phyloP scores from a whole-genome alignment of 2,329 filamentous ascomycete species.

The Aspergillus tamarii region DNA sequence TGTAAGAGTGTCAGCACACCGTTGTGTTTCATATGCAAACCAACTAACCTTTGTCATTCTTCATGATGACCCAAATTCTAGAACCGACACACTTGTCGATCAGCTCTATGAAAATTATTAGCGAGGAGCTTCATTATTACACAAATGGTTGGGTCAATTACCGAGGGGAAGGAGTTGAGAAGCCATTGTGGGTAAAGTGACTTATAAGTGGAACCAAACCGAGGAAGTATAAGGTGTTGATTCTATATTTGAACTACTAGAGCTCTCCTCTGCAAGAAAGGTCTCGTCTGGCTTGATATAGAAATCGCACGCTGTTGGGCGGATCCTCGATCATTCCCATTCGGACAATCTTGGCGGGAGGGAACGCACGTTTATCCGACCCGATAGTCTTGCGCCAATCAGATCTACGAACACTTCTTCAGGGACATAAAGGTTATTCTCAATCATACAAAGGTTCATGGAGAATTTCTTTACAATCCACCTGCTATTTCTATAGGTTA shows the following conservation, averaged over 20 bases:
- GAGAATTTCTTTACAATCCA: not conserved
- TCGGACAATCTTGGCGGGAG: constrained; percentile 24
- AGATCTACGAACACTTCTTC: constrained; percentile 10
- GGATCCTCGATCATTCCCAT: constrained; percentile 24
- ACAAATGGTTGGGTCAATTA: constrained; percentile 41
- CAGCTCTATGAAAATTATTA: constrained; percentile 66
- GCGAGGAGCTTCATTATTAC: constrained; percentile 12
- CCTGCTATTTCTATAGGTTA: not conserved
- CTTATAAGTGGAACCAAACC: not conserved
- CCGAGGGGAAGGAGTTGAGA: constrained; percentile 75
- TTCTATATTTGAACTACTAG: not conserved
- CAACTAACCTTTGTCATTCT: constrained; percentile 86
- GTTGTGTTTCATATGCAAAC: not conserved
- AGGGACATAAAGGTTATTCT: not conserved
- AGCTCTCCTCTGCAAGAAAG: not conserved
- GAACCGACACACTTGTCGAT: constrained; percentile 99
- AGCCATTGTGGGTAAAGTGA: constrained; percentile 57
- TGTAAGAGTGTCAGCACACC: constrained; percentile 44
- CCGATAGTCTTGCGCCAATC: constrained; percentile 20
- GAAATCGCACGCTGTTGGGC: constrained; percentile 24
- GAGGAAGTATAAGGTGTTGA: not conserved
- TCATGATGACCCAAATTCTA: constrained; percentile 99
- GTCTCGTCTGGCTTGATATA: constrained; percentile 20
- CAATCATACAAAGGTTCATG: not conserved
- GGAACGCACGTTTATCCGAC: constrained; percentile 25